Conservation (phyloP, 139 green algal genomes). For the Chlorokybus atmophyticus region DNA sequence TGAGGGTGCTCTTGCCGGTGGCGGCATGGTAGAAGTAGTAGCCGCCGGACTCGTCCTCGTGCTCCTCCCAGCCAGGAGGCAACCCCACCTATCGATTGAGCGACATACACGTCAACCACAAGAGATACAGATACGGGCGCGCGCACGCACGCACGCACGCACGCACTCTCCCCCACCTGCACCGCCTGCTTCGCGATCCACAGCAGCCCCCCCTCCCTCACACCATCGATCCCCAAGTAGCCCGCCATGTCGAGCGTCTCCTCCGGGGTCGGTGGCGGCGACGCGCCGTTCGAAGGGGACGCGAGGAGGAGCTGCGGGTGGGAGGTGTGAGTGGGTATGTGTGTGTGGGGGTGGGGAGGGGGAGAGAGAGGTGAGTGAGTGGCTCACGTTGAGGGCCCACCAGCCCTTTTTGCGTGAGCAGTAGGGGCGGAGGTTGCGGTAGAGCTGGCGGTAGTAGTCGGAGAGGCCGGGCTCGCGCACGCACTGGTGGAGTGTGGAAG, state of each 20-base stretch:
- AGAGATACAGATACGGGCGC: not conserved
- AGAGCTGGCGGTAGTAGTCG: conserved; percentile 17
- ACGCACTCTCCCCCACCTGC: conserved; percentile 1
- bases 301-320: conserved; percentile 7
- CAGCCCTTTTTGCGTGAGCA: conserved; percentile 17
- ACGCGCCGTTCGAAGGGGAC: conserved; percentile 1
- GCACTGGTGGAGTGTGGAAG: no score
- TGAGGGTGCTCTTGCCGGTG: conserved; percentile 11
- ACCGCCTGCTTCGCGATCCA: conserved; percentile 22
- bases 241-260: conserved; percentile 16
- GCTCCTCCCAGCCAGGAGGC: conserved; percentile 15
- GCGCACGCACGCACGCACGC: not conserved
- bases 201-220: conserved; percentile 6
- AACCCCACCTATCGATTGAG: not conserved
- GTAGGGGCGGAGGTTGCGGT: conserved; percentile 12
- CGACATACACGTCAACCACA: not conserved
- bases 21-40: conserved; percentile 14
- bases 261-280: conserved; percentile 15
- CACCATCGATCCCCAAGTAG: conserved; percentile 10
- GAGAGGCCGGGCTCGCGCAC: conserved; percentile 11
- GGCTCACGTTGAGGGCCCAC: conserved; percentile 15
- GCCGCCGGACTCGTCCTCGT: conserved; percentile 8
- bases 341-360: not conserved
- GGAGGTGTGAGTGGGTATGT: not conserved
- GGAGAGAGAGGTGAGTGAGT: not conserved